Evolutionary conservation across 495 filamentous ascomycete species (phyloP).

Genomic region (Thermochaetoides thermophila): DNA sequence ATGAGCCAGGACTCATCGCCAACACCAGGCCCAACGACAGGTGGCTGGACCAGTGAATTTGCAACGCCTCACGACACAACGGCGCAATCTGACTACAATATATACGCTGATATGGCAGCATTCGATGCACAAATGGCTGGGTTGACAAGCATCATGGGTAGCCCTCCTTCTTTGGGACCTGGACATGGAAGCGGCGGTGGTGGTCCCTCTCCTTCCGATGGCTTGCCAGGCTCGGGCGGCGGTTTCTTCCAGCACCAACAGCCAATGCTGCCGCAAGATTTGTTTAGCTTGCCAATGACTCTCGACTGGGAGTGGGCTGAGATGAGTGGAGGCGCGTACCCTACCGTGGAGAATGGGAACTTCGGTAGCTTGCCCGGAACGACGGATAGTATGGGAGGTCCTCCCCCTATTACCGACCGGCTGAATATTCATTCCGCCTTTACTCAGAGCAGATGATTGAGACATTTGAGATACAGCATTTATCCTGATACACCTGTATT

Average conservation of each 20-base stretch:
- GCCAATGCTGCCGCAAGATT: constrained; percentile 87
- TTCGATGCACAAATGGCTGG: constrained; percentile 16
- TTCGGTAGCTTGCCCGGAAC: constrained; percentile 11
- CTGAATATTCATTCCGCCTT: no score
- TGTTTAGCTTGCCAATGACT: constrained; percentile 93
- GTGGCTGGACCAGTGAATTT: constrained; percentile 18
- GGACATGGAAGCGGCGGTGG: no score
- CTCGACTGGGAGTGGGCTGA: constrained; percentile 98
- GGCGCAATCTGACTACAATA: constrained; percentile 21
- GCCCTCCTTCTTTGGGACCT: no score
- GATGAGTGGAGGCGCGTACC: constrained; percentile 46
- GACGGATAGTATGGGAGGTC: background rate
- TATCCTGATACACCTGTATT: no score
- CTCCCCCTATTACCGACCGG: no score
- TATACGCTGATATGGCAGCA: constrained; percentile 35
- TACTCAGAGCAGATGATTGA: no score
- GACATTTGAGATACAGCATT: no score
- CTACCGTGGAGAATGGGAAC: constrained; percentile 38
- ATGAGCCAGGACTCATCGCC: constrained; percentile 20
- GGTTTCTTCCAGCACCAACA: constrained; percentile 61
- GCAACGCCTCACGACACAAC: no score
- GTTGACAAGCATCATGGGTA: no score
- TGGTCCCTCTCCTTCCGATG: constrained; percentile 3
- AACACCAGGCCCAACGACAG: constrained; percentile 11
- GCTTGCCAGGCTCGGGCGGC: constrained; percentile 1